Evolutionary conservation across 192 early-diverging fungal species (phyloP).

Genomic region (Kappamyces sp.): DNA sequence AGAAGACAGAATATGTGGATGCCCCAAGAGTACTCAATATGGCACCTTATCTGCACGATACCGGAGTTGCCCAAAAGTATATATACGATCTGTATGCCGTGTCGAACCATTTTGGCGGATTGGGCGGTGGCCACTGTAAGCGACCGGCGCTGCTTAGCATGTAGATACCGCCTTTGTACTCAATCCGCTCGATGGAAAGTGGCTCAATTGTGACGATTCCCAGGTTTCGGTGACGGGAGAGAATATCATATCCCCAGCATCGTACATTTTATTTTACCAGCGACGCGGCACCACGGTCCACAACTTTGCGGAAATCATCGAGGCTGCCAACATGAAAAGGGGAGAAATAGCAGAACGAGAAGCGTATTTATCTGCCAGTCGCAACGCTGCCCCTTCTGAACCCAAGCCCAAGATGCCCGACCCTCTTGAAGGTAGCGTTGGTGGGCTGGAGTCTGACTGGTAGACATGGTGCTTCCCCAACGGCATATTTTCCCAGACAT

Average conservation of each 20-base stretch:
- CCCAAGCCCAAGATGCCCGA: too few species aligned
- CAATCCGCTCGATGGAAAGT: conserved; percentile 25
- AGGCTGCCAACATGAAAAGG: background rate
- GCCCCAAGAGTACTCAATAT: conserved; percentile 65
- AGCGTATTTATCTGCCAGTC: too few species aligned
- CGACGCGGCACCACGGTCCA: conserved; percentile 25
- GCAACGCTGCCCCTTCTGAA: too few species aligned
- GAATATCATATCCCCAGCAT: conserved; percentile 38
- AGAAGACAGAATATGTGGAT: conserved; percentile 68
- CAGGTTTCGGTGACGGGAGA: background rate
- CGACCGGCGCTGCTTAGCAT: background rate
- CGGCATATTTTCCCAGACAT: too few species aligned
- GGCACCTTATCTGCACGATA: conserved; percentile 29
- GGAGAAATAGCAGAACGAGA: too few species aligned
- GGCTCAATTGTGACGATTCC: conserved; percentile 26
- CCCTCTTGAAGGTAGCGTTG: too few species aligned
- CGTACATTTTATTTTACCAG: conserved; percentile 60
- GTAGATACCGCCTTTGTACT: conserved; percentile 33
- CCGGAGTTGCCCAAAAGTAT: conserved; percentile 19
- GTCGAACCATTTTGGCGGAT: conserved; percentile 42
- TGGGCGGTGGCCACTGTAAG: conserved; percentile 46
- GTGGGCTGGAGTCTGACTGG: too few species aligned
- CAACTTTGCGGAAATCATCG: conserved; percentile 13
- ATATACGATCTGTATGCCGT: conserved; percentile 47
- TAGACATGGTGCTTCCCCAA: too few species aligned